A percentile compares a stretch with the other conserved stretches of the same genome.
Evolutionary conservation across 2,329 filamentous ascomycete species (phyloP).

Genomic region (Uncinocarpus reesii): DNA sequence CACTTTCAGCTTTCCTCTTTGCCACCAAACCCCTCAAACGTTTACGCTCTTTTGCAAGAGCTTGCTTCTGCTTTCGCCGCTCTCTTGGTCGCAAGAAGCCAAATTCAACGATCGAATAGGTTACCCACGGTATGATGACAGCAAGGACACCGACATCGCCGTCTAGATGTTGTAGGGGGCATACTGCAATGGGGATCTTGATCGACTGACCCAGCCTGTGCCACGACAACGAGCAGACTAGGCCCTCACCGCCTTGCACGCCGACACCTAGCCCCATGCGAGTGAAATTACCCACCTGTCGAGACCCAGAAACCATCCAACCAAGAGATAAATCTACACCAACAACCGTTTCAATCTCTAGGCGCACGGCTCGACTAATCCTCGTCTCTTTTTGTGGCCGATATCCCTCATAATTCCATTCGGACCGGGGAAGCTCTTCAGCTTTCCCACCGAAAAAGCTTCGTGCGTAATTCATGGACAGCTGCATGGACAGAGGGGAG

Average conservation of each 20-base stretch:
- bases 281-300: slow-evolving; percentile 31
- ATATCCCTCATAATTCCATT: slow-evolving; percentile 36
- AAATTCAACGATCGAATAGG: slow-evolving; percentile 36
- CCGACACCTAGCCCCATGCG: slow-evolving; percentile 33
- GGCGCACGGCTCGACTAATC: slow-evolving; percentile 26
- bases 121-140: slow-evolving; percentile 31
- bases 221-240: slow-evolving; percentile 34
- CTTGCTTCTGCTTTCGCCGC: slow-evolving; percentile 27
- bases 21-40: slow-evolving; percentile 30
- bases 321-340: slow-evolving; percentile 23
- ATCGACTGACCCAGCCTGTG: slow-evolving; percentile 33
- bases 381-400: slow-evolving; percentile 24
- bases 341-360: slow-evolving; percentile 27
- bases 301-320: slow-evolving; percentile 30
- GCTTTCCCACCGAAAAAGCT: slow-evolving; percentile 31
- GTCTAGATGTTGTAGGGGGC: slow-evolving; percentile 27
- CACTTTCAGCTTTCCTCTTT: slow-evolving; percentile 30
- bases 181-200: slow-evolving; percentile 31
- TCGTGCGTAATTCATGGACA: slow-evolving; percentile 29
- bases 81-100: slow-evolving; percentile 33
- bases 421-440: slow-evolving; percentile 27
- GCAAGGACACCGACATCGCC: slow-evolving; percentile 29
- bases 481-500: slow-evolving; percentile 22
- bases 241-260: slow-evolving; percentile 26
- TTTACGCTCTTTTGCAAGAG: slow-evolving; percentile 29